Conservation (phyloP, 225 moss, liverwort and hornwort species). For the Anthoceros angustus region DNA sequence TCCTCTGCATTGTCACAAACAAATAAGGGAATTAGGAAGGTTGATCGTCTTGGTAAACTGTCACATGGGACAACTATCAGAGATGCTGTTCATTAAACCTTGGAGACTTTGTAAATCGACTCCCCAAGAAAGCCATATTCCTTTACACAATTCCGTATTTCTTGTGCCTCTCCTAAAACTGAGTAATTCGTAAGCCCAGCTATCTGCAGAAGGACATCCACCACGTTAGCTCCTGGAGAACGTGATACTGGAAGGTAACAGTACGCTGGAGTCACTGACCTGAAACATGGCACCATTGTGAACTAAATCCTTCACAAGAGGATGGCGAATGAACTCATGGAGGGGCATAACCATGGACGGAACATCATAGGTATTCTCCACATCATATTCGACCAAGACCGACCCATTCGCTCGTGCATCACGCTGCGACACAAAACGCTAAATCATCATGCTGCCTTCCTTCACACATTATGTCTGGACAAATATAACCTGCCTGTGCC, state of each 20-base stretch:
- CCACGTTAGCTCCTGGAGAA: not conserved
- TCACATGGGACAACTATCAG: not conserved
- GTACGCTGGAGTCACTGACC: constrained; percentile 6
- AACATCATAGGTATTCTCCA: constrained; percentile 48
- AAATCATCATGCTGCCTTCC: not conserved
- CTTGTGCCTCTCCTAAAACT: constrained; percentile 12
- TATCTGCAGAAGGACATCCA: constrained; percentile 19
- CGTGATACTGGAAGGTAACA: too few species aligned
- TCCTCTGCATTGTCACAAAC: constrained; percentile 24
- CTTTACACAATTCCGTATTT: constrained; percentile 33
- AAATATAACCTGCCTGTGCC: not conserved
- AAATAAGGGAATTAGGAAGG: not conserved
- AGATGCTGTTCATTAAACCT: constrained; percentile 13
- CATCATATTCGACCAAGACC: constrained; percentile 17
- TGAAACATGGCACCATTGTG: constrained; percentile 70
- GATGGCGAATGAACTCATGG: constrained; percentile 41
- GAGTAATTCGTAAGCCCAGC: constrained; percentile 55
- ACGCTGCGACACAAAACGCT: constrained; percentile 22
- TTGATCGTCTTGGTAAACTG: constrained; percentile 2
- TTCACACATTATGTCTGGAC: not conserved
- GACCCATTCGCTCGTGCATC: constrained; percentile 39
- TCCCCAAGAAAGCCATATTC: constrained; percentile 33
- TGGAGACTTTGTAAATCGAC: constrained; percentile 37
- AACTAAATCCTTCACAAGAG: constrained; percentile 43
- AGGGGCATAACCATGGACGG: constrained; percentile 45